Percentiles rank a stretch among this genome's conserved stretches.
Evolutionary conservation across 257 asterid genomes (phyloP).

Genomic region (Gentiana straminea): DNA sequence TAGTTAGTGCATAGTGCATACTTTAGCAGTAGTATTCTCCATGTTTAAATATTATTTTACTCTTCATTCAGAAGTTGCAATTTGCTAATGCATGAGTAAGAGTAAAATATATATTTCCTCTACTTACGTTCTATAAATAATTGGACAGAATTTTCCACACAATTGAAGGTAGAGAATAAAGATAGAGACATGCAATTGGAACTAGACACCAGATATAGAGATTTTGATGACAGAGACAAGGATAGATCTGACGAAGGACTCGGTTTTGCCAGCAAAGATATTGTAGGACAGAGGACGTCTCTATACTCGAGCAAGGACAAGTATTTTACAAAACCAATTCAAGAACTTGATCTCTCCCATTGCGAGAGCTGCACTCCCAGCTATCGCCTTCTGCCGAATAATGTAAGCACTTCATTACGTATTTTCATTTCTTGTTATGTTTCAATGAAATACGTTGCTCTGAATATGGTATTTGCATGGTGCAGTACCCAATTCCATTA

Average conservation of each 20-base stretch:
- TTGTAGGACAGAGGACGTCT: constrained; percentile 47
- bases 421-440: constrained; percentile 9
- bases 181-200: constrained; percentile 39
- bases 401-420: constrained; percentile 38
- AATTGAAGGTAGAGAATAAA: constrained; percentile 37
- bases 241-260: constrained; percentile 50
- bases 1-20: no score
- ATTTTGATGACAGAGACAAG: constrained; percentile 44
- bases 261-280: constrained; percentile 35
- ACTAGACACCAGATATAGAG: constrained; percentile 42
- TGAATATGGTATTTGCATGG: constrained; percentile 17
- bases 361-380: constrained; percentile 87
- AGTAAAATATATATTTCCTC: no score
- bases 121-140: constrained; percentile 23
- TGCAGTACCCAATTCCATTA: constrained; percentile 74
- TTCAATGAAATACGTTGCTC: constrained; percentile 10
- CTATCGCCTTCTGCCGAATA: constrained; percentile 83
- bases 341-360: constrained; percentile 90
- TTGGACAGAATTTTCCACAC: constrained; percentile 33
- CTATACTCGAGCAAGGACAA: constrained; percentile 62
- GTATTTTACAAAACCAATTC: constrained; percentile 64
- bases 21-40: no score
- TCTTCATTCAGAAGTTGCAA: no score
- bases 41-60: no score
- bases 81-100: no score